phyloP scores from a whole-genome alignment of 1,284 basidiomycete genomes.

The Retiboletus fuscus region DNA sequence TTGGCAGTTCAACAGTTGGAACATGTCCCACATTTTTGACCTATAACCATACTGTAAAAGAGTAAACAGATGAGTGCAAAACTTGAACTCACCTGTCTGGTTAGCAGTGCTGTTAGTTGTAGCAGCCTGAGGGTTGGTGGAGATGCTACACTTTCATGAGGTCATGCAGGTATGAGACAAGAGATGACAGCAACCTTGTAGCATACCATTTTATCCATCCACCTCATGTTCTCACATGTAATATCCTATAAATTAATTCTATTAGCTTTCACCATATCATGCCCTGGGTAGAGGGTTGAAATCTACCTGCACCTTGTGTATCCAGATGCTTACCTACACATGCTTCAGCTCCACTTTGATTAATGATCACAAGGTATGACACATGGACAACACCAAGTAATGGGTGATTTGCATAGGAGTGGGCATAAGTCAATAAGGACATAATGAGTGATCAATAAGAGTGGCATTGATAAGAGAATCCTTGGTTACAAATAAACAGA shows the following conservation, averaged over 20 bases:
- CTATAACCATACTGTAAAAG: not conserved
- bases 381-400: constrained; percentile 22
- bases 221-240: too few species aligned
- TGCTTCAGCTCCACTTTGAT: constrained; percentile 10
- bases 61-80: not conserved
- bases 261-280: too few species aligned
- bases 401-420: constrained; percentile 19
- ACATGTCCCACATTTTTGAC: not conserved
- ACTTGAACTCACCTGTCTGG: not conserved
- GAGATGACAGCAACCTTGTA: too few species aligned
- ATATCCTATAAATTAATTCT: too few species aligned
- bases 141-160: too few species aligned
- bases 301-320: too few species aligned
- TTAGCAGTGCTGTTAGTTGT: not conserved
- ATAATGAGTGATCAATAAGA: constrained; percentile 37
- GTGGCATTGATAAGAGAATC: constrained; percentile 37
- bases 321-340: too few species aligned
- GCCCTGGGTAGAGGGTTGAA: too few species aligned
- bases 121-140: not conserved
- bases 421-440: constrained; percentile 34
- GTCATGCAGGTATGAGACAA: too few species aligned
- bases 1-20: not conserved
- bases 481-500: constrained; percentile 47
- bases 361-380: constrained; percentile 19
- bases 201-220: too few species aligned